Evolutionary conservation across 1,284 basidiomycete species (phyloP), one percentile per base, ranked within the genome.

Genomic region (Puccinia novopanici): DNA sequence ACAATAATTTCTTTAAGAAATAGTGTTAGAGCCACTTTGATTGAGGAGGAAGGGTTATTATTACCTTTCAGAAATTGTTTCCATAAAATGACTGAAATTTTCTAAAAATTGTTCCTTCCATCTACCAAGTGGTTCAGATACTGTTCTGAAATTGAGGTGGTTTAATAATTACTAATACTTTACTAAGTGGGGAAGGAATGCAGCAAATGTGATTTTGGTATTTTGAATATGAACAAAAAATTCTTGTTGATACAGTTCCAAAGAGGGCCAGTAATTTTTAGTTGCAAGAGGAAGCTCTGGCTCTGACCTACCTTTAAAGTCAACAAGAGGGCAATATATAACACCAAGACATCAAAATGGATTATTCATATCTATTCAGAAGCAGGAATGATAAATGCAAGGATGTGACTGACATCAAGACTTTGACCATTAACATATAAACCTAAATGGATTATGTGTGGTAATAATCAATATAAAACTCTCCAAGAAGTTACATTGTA

Each of bases 101-200:
- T 15, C 24, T 59, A 15, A 59, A 12, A 8, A 27, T 59, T 3
- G 8, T 12, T 12, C 8, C 27, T 59, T 24, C 27, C 24, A 59
- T 6, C 55, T 24, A 27, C 55, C 55, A 24, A 59, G 55, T 27
- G 24, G 22, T 9, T 24, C 55, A 59, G 27, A 30, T 59, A 6
- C 22, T 5, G 55, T 59, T n/a, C 15, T 45, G n/a, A 3, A 22
- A 15, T 8, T 27, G 24, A 59, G 55, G 55, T 59, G 15, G 9
- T 59, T 59, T 24, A 59, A 24, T n/a, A n/a, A n/a, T n/a, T n/a
- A n/a, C n/a, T 59, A 59, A n/a, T n/a, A 59, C 55, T 59, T 8
- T 8, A n/a, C 27, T 59, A 15, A 59, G 22, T 59, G 55, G 55
- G 24, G 27, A 59, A 8, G 55, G 55, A 15, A 59, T 59, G 8